These are phyloP conservation scores for Pittosporum tobira DNA, from an alignment of 129 eudicot genomes.

Conservation along the genomic window DNA sequence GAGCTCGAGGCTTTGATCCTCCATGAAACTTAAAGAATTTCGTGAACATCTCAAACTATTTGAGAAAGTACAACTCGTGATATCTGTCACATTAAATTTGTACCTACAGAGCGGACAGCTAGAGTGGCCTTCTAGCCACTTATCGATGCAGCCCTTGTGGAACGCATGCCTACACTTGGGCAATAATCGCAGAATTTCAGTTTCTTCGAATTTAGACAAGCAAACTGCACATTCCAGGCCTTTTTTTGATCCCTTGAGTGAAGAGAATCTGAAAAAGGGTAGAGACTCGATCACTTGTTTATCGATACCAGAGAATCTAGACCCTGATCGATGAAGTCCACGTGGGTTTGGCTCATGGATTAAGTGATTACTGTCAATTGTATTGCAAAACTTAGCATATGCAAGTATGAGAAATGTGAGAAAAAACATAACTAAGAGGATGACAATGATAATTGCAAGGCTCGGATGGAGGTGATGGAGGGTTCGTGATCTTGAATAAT, in stretches of 20 bases:
- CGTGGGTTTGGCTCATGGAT: conserved; percentile 17
- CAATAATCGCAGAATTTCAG: conserved; percentile 42
- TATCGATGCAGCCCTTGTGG: conserved; percentile 53
- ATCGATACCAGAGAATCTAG: conserved; percentile 45
- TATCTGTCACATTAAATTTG: conserved; percentile 24
- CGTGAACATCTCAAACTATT: conserved; percentile 36
- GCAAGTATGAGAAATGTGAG: conserved; percentile 35
- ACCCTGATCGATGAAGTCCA: conserved; percentile 21
- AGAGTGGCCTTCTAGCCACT: conserved; percentile 52
- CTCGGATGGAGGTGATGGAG: conserved; percentile 33
- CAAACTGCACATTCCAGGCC: conserved; percentile 63
- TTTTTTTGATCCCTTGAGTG: conserved; percentile 51
- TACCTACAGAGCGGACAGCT: conserved; percentile 58
- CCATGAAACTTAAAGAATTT: conserved; percentile 5
- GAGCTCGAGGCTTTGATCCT: conserved; percentile 37
- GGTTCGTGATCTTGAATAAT: background rate
- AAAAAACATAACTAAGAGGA: conserved; percentile 32
- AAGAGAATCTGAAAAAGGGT: conserved; percentile 47
- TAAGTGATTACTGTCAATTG: background rate
- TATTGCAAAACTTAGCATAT: conserved; percentile 33
- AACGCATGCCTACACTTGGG: conserved; percentile 63
- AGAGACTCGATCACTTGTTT: conserved; percentile 39
- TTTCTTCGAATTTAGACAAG: conserved; percentile 44
- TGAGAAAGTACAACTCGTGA: conserved; percentile 21
- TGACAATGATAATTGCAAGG: conserved; percentile 29